phyloP scores from a whole-genome alignment of 2,329 filamentous ascomycete genomes.

The Mollisiaceae sp. region DNA sequence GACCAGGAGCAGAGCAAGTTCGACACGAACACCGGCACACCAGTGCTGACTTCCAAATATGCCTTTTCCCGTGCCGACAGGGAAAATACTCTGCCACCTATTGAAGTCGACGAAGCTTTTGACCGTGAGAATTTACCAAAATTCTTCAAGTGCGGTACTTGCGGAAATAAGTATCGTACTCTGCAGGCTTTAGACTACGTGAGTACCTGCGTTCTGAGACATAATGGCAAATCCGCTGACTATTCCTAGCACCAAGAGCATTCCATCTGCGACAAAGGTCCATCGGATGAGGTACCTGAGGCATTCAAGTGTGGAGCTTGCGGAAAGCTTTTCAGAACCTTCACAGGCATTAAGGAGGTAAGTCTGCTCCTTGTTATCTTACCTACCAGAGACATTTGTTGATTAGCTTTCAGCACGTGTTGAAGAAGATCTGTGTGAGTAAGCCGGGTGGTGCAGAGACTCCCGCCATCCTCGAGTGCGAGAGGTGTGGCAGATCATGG shows the following conservation, averaged over 20 bases:
- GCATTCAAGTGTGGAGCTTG: slow-evolving; percentile 18
- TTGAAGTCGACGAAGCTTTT: neutral
- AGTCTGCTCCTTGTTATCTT: neutral
- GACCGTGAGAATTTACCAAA: neutral
- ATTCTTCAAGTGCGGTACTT: neutral
- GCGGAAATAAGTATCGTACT: neutral
- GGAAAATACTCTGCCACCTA: neutral
- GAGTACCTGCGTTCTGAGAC: neutral
- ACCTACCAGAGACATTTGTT: no score
- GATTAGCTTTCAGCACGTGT: neutral
- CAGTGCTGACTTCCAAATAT: neutral
- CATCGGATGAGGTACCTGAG: neutral
- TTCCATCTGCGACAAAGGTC: neutral
- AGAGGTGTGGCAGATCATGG: slow-evolving; percentile 6
- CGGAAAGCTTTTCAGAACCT: neutral
- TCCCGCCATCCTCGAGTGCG: neutral
- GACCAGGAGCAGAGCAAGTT: neutral
- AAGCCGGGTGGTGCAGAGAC: neutral
- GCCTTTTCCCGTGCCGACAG: neutral
- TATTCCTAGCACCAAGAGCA: slow-evolving; percentile 7
- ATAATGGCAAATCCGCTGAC: neutral
- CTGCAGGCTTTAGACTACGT: neutral
- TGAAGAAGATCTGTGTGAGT: neutral
- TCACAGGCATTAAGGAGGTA: slow-evolving; percentile 12
- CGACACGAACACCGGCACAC: neutral